Conservation (phyloP, 345 rosid species). For the Barbarea vulgaris region DNA sequence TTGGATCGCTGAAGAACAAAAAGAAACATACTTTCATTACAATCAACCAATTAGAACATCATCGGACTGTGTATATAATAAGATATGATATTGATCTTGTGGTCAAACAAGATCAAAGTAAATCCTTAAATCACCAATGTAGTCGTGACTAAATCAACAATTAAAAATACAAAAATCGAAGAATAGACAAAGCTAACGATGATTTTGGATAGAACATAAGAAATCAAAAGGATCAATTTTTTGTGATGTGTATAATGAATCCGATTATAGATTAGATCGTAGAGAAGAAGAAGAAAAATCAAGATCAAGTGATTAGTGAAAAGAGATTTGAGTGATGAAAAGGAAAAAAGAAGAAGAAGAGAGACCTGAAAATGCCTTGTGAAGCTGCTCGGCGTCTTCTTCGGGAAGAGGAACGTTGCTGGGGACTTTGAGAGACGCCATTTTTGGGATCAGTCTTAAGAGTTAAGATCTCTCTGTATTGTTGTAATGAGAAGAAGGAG, state of each 20-base stretch:
- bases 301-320: background rate
- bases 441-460: constrained; percentile 35
- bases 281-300: background rate
- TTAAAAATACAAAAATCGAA: background rate
- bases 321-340: background rate
- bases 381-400: constrained; percentile 74
- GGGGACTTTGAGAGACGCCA: constrained; percentile 69
- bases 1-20: background rate
- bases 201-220: background rate
- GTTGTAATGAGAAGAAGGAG: constrained; percentile 25
- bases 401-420: constrained; percentile 47
- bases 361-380: constrained; percentile 66
- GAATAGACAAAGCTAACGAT: background rate
- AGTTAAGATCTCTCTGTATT: constrained; percentile 28
- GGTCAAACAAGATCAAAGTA: constrained; percentile 2
- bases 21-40: background rate
- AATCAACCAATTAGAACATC: background rate
- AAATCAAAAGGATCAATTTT: background rate
- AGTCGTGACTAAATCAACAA: background rate
- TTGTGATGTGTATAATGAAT: background rate
- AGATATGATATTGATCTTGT: constrained; percentile 19
- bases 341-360: background rate
- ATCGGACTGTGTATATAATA: background rate
- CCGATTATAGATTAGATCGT: background rate
- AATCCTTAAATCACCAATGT: constrained; percentile 8